Evolutionary conservation across 352 stramenopile species (phyloP).

Genomic region (Phytophthora multivora): DNA sequence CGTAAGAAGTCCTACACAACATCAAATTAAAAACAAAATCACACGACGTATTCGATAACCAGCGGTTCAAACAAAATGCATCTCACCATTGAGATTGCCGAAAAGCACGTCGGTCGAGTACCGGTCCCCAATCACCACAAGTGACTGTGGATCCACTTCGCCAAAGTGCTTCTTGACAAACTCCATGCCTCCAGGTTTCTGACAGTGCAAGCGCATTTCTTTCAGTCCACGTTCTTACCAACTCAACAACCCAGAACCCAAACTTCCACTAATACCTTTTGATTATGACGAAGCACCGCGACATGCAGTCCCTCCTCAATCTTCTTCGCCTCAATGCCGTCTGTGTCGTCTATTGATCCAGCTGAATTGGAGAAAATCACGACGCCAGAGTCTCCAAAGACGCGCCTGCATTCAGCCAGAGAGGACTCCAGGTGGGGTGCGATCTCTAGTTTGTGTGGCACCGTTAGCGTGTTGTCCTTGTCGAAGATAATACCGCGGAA

Average conservation of each 20-base stretch:
- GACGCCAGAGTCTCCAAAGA: constrained; percentile 90
- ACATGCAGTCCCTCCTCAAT: constrained; percentile 88
- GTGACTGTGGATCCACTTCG: constrained; percentile 60
- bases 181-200: constrained; percentile 93
- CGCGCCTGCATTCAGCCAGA: constrained; percentile 75
- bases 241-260: neutral
- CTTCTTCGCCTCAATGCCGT: constrained; percentile 75
- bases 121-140: constrained; percentile 97
- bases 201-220: constrained; percentile 4
- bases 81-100: constrained; percentile 93
- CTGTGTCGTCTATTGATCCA: constrained; percentile 91
- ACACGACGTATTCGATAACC: constrained; percentile 6
- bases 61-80: neutral
- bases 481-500: constrained; percentile 96
- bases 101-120: constrained; percentile 98
- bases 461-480: constrained; percentile 98
- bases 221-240: neutral
- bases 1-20: constrained; percentile 91
- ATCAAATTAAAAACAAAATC: neutral
- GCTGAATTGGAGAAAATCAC: constrained; percentile 97
- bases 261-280: constrained; percentile 65
- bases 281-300: constrained; percentile 88
- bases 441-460: constrained; percentile 87
- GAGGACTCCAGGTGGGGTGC: constrained; percentile 75
- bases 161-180: constrained; percentile 89